phyloP scores from a whole-genome alignment of 1,139 yeast genomes.

The Lodderomyces parapsilosis region DNA sequence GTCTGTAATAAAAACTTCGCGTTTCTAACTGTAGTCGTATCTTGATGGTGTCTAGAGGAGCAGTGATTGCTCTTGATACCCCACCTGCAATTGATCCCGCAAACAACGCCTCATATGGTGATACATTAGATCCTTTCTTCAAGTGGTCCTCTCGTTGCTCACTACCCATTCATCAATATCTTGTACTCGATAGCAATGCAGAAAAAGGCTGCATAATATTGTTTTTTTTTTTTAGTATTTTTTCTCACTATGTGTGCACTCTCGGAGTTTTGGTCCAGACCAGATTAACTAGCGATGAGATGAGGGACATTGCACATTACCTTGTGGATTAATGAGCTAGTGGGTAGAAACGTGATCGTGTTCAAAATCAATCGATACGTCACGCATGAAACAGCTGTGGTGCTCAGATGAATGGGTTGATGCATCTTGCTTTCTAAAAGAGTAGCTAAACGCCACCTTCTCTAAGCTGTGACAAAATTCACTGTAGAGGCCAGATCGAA shows the following conservation, averaged over 20 bases:
- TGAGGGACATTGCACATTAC: not conserved
- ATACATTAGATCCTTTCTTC: slow-evolving; percentile 48
- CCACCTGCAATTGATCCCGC: slow-evolving; percentile 80
- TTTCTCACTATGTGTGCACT: no score
- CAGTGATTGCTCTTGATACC: slow-evolving; percentile 66
- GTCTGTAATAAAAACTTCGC: slow-evolving; percentile 9
- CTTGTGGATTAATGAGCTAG: no score
- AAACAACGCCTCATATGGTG: slow-evolving; percentile 43
- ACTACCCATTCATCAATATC: slow-evolving; percentile 9
- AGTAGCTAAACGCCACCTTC: no score
- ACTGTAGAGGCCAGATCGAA: no score
- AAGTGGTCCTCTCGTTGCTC: slow-evolving; percentile 45
- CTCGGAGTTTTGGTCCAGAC: not conserved
- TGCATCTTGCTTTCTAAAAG: no score
- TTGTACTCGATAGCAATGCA: not conserved
- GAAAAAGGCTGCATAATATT: no score
- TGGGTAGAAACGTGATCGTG: no score
- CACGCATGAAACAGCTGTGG: no score
- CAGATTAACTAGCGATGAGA: not conserved
- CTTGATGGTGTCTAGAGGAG: slow-evolving; percentile 89
- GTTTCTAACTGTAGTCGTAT: slow-evolving; percentile 70
- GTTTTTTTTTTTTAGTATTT: no score
- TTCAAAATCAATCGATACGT: no score
- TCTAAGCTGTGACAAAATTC: no score
- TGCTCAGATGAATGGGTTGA: no score